Conservation (phyloP, 140 eudicot genomes). For the Ambrosia hybrid region DNA sequence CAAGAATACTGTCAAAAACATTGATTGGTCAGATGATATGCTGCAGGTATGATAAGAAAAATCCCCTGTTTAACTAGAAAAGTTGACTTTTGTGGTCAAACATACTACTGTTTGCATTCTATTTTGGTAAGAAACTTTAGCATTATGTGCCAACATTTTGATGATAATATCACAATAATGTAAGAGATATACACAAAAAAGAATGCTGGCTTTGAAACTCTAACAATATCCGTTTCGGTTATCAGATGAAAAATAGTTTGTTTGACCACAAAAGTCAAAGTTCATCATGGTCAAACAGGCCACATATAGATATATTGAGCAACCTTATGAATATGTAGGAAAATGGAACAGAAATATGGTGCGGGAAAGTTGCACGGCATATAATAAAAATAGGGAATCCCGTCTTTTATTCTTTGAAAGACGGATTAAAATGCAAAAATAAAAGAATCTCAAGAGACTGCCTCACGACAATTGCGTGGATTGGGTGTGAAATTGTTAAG, state of each 20-base stretch:
- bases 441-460: slow-evolving; percentile 69
- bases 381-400: slow-evolving; percentile 49
- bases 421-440: slow-evolving; percentile 68
- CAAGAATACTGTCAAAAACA: slow-evolving; percentile 59
- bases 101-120: background rate
- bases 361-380: slow-evolving; percentile 57
- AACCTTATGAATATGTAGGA: slow-evolving; percentile 45
- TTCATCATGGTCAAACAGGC: background rate
- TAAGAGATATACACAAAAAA: background rate
- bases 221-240: background rate
- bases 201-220: background rate
- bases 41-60: slow-evolving; percentile 43
- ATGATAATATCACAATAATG: background rate
- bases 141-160: background rate
- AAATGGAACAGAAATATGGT: slow-evolving; percentile 59
- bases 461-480: slow-evolving; percentile 68
- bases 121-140: background rate
- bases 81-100: slow-evolving; percentile 12
- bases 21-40: slow-evolving; percentile 59
- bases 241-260: background rate
- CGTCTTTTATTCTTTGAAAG: slow-evolving; percentile 57
- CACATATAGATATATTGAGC: background rate
- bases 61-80: slow-evolving; percentile 7
- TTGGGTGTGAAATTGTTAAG: slow-evolving; percentile 69
- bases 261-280: slow-evolving; percentile 12